A percentile compares a stretch with the other conserved stretches of the same genome.
These are phyloP conservation scores for Parachaetomium inaequale DNA, from an alignment of 495 filamentous ascomycete genomes.

Conservation along the genomic window DNA sequence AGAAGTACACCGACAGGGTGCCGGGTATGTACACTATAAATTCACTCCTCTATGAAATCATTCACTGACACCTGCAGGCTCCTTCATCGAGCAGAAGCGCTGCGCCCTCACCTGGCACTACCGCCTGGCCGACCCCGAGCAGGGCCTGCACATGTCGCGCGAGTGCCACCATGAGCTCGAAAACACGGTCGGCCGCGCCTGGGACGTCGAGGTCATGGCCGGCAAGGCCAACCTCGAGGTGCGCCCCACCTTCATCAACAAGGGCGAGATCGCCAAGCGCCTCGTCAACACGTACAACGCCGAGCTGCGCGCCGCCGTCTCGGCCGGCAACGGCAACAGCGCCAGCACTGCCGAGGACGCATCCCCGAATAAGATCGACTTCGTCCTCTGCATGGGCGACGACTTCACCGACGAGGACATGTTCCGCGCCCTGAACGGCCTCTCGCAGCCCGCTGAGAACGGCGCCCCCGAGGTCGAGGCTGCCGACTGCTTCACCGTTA, in stretches of 20 bases:
- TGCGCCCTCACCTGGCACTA: conserved; percentile 97
- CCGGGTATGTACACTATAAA: conserved; percentile 58
- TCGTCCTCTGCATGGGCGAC: conserved; percentile 86
- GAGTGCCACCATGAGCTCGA: conserved; percentile 76
- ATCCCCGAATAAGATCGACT: conserved; percentile 56
- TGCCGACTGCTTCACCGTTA: conserved; percentile 75
- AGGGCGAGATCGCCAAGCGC: conserved; percentile 83
- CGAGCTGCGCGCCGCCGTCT: conserved; percentile 26
- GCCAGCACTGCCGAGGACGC: conserved; percentile 11
- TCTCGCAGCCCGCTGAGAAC: conserved; percentile 37
- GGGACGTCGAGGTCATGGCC: conserved; percentile 89
- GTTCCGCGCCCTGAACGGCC: conserved; percentile 63
- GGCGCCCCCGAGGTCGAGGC: conserved; percentile 39
- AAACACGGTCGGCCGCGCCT: conserved; percentile 65
- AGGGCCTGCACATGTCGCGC: conserved; percentile 67
- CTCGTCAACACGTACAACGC: conserved; percentile 64
- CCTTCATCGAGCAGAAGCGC: conserved; percentile 87
- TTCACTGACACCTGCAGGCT: too few species aligned
- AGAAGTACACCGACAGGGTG: conserved; percentile 77
- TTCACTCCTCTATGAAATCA: too few species aligned
- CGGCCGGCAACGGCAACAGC: conserved; percentile 2
- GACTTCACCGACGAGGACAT: conserved; percentile 97
- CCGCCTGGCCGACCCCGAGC: conserved; percentile 79
- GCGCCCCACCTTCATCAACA: conserved; percentile 94
- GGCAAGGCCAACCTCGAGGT: conserved; percentile 96